Evolutionary conservation across 495 filamentous ascomycete species (phyloP).

Genomic region (Xeromyces bisporus): DNA sequence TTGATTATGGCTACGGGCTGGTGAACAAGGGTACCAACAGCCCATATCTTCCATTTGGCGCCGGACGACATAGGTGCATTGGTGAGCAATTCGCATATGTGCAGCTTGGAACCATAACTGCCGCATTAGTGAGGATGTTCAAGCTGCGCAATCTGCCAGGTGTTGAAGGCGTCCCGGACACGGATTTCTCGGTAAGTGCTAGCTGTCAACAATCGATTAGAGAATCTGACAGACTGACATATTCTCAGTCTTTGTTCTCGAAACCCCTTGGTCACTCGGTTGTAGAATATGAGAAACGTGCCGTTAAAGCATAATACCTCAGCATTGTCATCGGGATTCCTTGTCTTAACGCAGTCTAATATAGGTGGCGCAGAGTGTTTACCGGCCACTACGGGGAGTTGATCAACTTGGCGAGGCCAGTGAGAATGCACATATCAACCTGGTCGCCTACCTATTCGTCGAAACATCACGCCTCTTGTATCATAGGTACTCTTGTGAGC

Average conservation of each 20-base stretch:
- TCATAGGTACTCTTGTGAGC: neutral
- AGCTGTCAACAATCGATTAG: too few species aligned
- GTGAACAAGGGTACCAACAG: constrained; percentile 36
- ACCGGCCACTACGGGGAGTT: too few species aligned
- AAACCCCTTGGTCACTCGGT: constrained; percentile 27
- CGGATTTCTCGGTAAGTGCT: constrained; percentile 31
- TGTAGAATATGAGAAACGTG: constrained; percentile 27
- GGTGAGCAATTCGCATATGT: constrained; percentile 41
- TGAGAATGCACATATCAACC: too few species aligned
- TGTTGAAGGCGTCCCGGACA: constrained; percentile 22
- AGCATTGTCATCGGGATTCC: too few species aligned
- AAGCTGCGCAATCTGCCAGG: constrained; percentile 21
- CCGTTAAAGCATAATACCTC: constrained; percentile 14
- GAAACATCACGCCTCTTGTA: too few species aligned
- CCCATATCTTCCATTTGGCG: constrained; percentile 39
- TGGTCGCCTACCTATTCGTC: too few species aligned
- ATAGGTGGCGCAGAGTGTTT: too few species aligned
- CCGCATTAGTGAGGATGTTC: constrained; percentile 30
- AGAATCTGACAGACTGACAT: too few species aligned
- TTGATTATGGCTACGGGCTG: constrained; percentile 31
- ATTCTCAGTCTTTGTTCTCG: constrained; percentile 33
- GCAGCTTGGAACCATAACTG: constrained; percentile 30
- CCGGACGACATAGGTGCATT: constrained; percentile 39
- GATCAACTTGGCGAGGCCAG: too few species aligned
- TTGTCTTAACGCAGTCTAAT: too few species aligned